Conservation (phyloP, 2,329 filamentous ascomycete species). For the Fusarium longipes region DNA sequence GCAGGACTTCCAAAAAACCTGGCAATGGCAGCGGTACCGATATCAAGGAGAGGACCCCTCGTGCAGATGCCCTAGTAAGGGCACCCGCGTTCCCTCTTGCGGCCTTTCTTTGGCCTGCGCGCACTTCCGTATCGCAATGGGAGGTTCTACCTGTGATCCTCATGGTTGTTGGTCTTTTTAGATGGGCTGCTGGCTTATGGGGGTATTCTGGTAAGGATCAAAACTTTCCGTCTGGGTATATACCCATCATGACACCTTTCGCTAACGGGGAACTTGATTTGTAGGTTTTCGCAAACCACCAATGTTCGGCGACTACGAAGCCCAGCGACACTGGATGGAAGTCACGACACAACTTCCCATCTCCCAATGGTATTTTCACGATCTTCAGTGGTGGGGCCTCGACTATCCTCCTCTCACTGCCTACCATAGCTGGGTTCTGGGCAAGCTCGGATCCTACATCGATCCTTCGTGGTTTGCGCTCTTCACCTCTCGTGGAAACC, state of each 20-base stretch:
- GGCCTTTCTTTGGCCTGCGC: constrained; percentile 93
- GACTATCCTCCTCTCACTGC: constrained; percentile 98
- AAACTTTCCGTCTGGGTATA: not conserved
- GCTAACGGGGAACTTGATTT: constrained; percentile 22
- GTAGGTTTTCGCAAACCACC: constrained; percentile 82
- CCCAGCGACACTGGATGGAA: constrained; percentile 99
- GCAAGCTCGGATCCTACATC: constrained; percentile 83
- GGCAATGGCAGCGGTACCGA: constrained; percentile 52
- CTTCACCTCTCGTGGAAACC: constrained; percentile 81
- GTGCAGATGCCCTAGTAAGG: constrained; percentile 60
- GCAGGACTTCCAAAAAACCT: constrained; percentile 63
- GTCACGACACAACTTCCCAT: constrained; percentile 88
- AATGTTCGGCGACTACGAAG: constrained; percentile 97
- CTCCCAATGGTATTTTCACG: constrained; percentile 98
- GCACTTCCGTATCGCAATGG: constrained; percentile 89
- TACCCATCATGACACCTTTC: constrained; percentile 14
- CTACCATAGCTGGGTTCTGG: constrained; percentile 97
- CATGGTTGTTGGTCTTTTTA: constrained; percentile 90
- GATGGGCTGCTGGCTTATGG: constrained; percentile 94
- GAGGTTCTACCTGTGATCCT: constrained; percentile 87
- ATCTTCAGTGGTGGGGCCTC: constrained; percentile 96
- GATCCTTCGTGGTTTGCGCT: constrained; percentile 90
- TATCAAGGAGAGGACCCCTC: constrained; percentile 45
- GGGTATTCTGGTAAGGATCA: constrained; percentile 82
- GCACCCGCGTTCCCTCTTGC: constrained; percentile 87